Percentiles rank a stretch among this genome's conserved stretches.
Evolutionary conservation across 176 grass and related monocot genomes (phyloP).

Genomic region (Eragrostis curvula): DNA sequence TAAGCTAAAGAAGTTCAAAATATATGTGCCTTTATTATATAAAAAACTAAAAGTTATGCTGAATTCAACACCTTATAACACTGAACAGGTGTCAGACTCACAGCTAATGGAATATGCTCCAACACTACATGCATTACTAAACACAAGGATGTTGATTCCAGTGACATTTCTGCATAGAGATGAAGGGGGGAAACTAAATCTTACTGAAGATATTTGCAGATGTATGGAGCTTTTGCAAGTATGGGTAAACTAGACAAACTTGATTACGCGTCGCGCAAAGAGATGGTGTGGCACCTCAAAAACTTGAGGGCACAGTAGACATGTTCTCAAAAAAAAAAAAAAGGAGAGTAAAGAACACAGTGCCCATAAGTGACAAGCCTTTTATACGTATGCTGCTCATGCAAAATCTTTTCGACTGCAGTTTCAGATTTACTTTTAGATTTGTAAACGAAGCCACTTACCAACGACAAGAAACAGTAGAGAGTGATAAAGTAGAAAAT

Average conservation of each 20-base stretch:
- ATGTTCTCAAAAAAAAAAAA: neutral
- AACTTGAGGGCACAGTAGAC: neutral
- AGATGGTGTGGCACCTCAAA: constrained; percentile 2
- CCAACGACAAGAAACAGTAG: constrained; percentile 7
- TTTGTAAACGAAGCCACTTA: constrained; percentile 25
- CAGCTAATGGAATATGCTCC: constrained; percentile 45
- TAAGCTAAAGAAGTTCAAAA: constrained; percentile 44
- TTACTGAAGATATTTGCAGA: constrained; percentile 24
- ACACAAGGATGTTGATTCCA: constrained; percentile 36
- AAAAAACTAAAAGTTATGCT: constrained; percentile 42
- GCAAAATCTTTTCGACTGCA: constrained; percentile 5
- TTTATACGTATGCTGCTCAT: constrained; percentile 14
- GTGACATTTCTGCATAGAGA: constrained; percentile 21
- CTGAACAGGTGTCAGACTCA: constrained; percentile 44
- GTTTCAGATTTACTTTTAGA: constrained; percentile 16
- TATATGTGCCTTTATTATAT: constrained; percentile 15
- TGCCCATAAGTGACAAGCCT: constrained; percentile 19
- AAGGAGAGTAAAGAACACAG: neutral
- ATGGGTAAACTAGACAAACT: neutral
- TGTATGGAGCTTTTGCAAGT: neutral
- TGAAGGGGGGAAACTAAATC: neutral
- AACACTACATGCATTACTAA: constrained; percentile 42
- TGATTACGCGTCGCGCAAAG: constrained; percentile 3
- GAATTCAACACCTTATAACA: constrained; percentile 28
- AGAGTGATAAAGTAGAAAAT: neutral